A percentile compares a stretch with the other conserved stretches of the same genome.
phyloP scores from a whole-genome alignment of 2,329 filamentous ascomycete species.

The Pseudohalonectria lignicola region DNA sequence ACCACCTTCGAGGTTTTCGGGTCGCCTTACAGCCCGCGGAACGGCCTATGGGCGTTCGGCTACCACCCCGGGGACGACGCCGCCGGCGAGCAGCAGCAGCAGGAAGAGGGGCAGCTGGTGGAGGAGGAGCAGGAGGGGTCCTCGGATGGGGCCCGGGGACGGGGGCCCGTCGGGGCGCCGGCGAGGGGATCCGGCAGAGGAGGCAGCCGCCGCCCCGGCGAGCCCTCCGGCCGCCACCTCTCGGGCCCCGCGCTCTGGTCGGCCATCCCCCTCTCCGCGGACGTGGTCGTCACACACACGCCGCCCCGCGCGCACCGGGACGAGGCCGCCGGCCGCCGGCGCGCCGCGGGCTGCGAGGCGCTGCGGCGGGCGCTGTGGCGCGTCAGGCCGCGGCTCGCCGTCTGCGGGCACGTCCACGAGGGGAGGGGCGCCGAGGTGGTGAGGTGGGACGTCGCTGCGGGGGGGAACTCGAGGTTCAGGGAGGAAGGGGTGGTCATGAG shows the following conservation, averaged over 20 bases:
- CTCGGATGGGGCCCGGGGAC: neutral
- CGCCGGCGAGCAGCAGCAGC: too few species aligned
- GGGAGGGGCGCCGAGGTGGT: slow-evolving; percentile 54
- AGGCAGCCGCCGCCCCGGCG: too few species aligned
- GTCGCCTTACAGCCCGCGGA: slow-evolving; percentile 52
- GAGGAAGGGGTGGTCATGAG: slow-evolving; percentile 14
- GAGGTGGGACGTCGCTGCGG: slow-evolving; percentile 39
- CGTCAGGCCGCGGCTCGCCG: slow-evolving; percentile 50
- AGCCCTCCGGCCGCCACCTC: too few species aligned
- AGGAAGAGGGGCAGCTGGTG: too few species aligned
- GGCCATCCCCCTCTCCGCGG: slow-evolving; percentile 46
- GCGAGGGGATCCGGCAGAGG: too few species aligned
- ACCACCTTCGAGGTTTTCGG: slow-evolving; percentile 60
- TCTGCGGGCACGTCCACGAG: slow-evolving; percentile 66
- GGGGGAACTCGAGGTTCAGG: slow-evolving; percentile 13
- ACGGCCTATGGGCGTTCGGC: slow-evolving; percentile 55
- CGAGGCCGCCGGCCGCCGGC: slow-evolving; percentile 21
- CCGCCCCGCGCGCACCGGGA: slow-evolving; percentile 53
- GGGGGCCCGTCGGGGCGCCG: too few species aligned
- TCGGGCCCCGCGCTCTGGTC: slow-evolving; percentile 52
- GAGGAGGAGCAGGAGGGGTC: neutral
- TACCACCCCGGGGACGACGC: too few species aligned
- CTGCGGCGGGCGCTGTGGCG: slow-evolving; percentile 46
- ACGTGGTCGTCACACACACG: slow-evolving; percentile 62
- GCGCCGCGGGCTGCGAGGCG: slow-evolving; percentile 45